Conservation (phyloP, 495 filamentous ascomycete species). For the Neurospora sp. region DNA sequence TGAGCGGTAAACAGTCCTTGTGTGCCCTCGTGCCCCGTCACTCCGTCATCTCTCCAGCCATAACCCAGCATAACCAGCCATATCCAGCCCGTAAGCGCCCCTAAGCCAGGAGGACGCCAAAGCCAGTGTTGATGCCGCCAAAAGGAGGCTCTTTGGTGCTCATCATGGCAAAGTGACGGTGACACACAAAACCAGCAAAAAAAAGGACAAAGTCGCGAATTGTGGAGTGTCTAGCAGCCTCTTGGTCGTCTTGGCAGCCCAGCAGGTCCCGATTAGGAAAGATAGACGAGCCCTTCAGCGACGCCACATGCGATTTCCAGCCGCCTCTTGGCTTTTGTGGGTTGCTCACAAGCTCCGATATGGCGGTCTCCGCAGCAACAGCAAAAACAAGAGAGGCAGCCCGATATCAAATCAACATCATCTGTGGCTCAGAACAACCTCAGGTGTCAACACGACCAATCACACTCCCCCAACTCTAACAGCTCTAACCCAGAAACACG, state of each 20-base stretch:
- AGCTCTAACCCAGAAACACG: not conserved
- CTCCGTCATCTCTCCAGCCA: not conserved
- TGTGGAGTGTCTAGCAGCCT: not conserved
- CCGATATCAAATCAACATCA: not conserved
- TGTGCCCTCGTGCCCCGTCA: not conserved
- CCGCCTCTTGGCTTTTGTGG: not conserved
- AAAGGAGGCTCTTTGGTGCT: not conserved
- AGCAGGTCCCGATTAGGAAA: constrained; percentile 14
- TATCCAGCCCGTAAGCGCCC: not conserved
- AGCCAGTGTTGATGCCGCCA: not conserved
- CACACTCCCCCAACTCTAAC: not conserved
- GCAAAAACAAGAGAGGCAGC: not conserved
- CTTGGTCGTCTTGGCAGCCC: constrained; percentile 5
- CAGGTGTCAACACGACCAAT: not conserved
- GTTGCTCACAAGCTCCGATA: not conserved
- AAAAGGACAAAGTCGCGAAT: not conserved
- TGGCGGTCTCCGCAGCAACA: not conserved
- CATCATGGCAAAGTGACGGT: not conserved
- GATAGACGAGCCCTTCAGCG: constrained; percentile 23
- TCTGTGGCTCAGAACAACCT: not conserved
- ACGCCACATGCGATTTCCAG: constrained; percentile 10
- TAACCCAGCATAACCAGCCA: not conserved
- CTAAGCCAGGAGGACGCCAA: not conserved
- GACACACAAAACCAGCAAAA: not conserved
- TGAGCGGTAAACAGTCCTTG: not conserved